Base-by-base conservation (phyloP, 768 basidiomycete genomes). In the Kwoniella heveanensis region DNA sequence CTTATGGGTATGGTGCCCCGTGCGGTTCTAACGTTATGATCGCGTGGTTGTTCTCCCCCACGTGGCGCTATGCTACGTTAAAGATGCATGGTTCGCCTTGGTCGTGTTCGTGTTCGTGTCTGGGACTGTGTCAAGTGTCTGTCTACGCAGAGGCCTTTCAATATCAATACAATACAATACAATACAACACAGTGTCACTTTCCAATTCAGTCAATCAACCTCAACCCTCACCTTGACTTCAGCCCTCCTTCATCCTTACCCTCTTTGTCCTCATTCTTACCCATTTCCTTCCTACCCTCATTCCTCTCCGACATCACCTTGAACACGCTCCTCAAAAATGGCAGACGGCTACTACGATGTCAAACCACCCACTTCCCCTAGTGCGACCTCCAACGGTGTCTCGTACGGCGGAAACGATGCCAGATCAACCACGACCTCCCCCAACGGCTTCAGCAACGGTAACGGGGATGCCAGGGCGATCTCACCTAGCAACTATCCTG, bases 331-430 rank as follows among this genome's bases (percentile, higher is more conserved):
- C 39, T 7, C 21, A 22, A 59, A 26, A 26, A 76, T 76, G 72
- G 47, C 65, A 27, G 72, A 73, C 26, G 56, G 63, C 13, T 73
- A 76, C 65, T 72, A 75, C 64, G 69, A 76, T 8, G 32, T 55
- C 19, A 25, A 62, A 49, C 60, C 66, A 21, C 62, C 46, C 21
- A 53, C 62, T 29, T 61, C 62, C 4, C 54, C 46, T n/a, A 26
- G 50, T 9, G 57, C 64, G 5, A 68, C 61, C 12, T 60, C 65
- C 19, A 65, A 62, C 29, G 63, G 70, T n/a, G 22, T 51, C 21
- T 57, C 54, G 24, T 44, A 25, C 48, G 49, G 55, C 32, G 64
- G 68, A 13, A 21, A 37, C 39, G 54, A 32, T 46, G 50, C 37
- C 15, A 60, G 52, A 17, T 59, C 57, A 21, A 49, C 46, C 7